Evolutionary conservation across 148 eudicot genomes (phyloP).

Genomic region (Persicaria tinctoria): DNA sequence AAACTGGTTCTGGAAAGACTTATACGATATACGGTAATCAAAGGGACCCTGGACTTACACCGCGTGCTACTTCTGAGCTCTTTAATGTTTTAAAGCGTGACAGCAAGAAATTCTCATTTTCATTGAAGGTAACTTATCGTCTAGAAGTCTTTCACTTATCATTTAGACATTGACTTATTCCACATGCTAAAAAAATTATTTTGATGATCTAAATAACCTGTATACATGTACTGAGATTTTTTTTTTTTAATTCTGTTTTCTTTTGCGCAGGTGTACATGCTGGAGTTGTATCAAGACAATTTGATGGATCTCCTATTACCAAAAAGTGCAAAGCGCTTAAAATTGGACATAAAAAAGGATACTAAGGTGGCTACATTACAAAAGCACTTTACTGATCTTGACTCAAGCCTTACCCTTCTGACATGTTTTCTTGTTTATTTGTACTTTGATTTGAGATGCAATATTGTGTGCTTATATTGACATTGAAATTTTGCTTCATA

Average conservation of each 20-base stretch:
- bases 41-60: slow-evolving; percentile 83
- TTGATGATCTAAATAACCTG: background rate
- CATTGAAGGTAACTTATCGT: slow-evolving; percentile 62
- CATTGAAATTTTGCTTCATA: slow-evolving; percentile 8
- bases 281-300: slow-evolving; percentile 94
- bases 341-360: slow-evolving; percentile 87
- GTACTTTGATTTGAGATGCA: background rate
- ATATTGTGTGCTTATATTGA: background rate
- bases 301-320: slow-evolving; percentile 79
- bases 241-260: background rate
- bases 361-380: slow-evolving; percentile 49
- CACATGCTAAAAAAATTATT: background rate
- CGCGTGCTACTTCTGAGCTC: slow-evolving; percentile 80
- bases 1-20: slow-evolving; percentile 99
- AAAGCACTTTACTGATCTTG: background rate
- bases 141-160: background rate
- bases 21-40: slow-evolving; percentile 87
- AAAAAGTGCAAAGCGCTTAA: slow-evolving; percentile 62
- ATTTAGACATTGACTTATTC: background rate
- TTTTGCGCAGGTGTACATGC: slow-evolving; percentile 67
- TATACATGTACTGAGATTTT: background rate
- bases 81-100: slow-evolving; percentile 79
- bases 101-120: slow-evolving; percentile 64
- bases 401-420: background rate
- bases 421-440: slow-evolving; percentile 2